phyloP scores from a whole-genome alignment of 345 rosid species.

The Durio zibethinus region DNA sequence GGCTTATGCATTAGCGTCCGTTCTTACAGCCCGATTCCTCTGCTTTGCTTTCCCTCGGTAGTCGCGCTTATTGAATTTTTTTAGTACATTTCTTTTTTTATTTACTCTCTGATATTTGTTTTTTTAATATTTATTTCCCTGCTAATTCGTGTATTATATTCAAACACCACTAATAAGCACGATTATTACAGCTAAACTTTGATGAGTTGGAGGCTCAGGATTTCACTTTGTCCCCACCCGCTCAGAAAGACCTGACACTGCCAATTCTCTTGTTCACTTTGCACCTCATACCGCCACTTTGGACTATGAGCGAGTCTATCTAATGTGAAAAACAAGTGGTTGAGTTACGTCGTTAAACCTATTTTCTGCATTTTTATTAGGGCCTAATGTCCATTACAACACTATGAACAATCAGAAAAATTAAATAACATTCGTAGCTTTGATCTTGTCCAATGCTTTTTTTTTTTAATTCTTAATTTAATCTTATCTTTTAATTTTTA shows the following conservation, averaged over 20 bases:
- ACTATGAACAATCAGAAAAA: not conserved
- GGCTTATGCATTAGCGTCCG: slow-evolving; percentile 35
- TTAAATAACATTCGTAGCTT: not conserved
- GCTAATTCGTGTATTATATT: slow-evolving; percentile 5
- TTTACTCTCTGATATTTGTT: slow-evolving; percentile 9
- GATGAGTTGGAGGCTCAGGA: slow-evolving; percentile 27
- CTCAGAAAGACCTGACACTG: no score
- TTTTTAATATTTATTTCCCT: not conserved
- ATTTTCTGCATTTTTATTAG: not conserved
- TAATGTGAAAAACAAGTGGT: not conserved
- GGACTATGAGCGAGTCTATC: slow-evolving; percentile 23
- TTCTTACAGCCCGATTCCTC: slow-evolving; percentile 43
- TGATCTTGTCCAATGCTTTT: not conserved
- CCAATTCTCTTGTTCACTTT: slow-evolving; percentile 22
- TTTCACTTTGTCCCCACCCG: slow-evolving; percentile 24
- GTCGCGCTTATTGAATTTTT: slow-evolving; percentile 18
- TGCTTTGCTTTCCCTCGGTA: slow-evolving; percentile 34
- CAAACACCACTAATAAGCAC: slow-evolving; percentile 34
- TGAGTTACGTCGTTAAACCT: not conserved
- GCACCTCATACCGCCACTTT: slow-evolving; percentile 21
- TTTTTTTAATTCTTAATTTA: no score
- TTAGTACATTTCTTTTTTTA: not conserved
- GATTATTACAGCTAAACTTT: slow-evolving; percentile 37
- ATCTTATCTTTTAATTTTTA: no score
- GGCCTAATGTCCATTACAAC: not conserved